Conservation (phyloP, 495 filamentous ascomycete genomes). For the Penicillium diatomitis region DNA sequence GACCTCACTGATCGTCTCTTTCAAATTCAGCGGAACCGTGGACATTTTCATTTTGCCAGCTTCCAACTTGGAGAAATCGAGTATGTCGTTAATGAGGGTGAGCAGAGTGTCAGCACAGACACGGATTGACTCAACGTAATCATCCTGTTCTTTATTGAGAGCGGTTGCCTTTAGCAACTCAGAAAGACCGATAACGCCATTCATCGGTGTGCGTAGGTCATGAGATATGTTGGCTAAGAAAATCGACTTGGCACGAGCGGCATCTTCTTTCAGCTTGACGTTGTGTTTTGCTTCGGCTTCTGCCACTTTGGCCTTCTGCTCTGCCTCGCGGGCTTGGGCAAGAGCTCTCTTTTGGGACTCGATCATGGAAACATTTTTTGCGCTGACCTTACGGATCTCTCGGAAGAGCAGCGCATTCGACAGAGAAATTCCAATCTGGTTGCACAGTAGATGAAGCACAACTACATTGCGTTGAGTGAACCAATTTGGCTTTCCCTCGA, state of each 20-base stretch:
- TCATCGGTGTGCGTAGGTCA: slow-evolving; percentile 77
- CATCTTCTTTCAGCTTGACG: slow-evolving; percentile 83
- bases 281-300: slow-evolving; percentile 79
- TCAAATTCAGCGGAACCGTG: slow-evolving; percentile 73
- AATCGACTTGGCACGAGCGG: slow-evolving; percentile 80
- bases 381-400: slow-evolving; percentile 66
- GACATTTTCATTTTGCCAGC: slow-evolving; percentile 94
- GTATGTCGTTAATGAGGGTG: slow-evolving; percentile 91
- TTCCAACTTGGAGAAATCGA: slow-evolving; percentile 90
- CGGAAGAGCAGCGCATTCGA: slow-evolving; percentile 83
- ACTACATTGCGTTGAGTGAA: slow-evolving; percentile 85
- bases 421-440: slow-evolving; percentile 82
- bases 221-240: slow-evolving; percentile 91
- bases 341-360: slow-evolving; percentile 77
- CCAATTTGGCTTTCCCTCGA: slow-evolving; percentile 74
- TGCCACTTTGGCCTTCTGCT: slow-evolving; percentile 73
- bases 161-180: slow-evolving; percentile 73
- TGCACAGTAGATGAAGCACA: slow-evolving; percentile 75
- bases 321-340: slow-evolving; percentile 66
- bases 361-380: slow-evolving; percentile 79
- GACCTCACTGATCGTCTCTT: slow-evolving; percentile 80
- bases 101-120: slow-evolving; percentile 84
- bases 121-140: slow-evolving; percentile 86
- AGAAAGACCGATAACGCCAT: slow-evolving; percentile 84
- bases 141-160: slow-evolving; percentile 72